phyloP scores from a whole-genome alignment of 176 grass and related monocot species.

The Oryza meridionalis region DNA sequence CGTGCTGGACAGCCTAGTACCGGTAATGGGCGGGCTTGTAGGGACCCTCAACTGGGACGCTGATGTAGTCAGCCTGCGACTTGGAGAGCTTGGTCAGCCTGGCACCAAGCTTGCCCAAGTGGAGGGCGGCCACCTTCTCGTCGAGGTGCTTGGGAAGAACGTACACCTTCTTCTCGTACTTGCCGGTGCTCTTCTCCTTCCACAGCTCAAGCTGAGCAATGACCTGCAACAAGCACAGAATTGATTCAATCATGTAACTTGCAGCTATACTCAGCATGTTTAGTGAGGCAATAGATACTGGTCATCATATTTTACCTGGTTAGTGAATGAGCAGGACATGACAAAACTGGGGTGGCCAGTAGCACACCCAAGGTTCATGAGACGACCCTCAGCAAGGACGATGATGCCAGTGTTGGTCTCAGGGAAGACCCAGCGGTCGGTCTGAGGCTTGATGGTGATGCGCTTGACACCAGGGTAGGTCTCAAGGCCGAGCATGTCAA shows the following conservation, averaged over 20 bases:
- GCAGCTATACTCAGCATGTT: background rate
- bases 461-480: constrained; percentile 91
- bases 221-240: constrained; percentile 57
- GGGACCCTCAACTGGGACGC: constrained; percentile 69
- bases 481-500: constrained; percentile 87
- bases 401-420: constrained; percentile 90
- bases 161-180: constrained; percentile 99
- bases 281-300: background rate
- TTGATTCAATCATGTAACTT: background rate
- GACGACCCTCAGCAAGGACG: constrained; percentile 90
- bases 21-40: constrained; percentile 91
- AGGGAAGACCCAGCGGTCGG: constrained; percentile 96
- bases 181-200: constrained; percentile 82
- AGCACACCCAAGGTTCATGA: constrained; percentile 96
- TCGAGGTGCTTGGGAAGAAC: constrained; percentile 95
- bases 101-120: constrained; percentile 89
- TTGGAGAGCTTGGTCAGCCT: constrained; percentile 79
- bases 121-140: constrained; percentile 95
- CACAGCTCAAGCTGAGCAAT: constrained; percentile 96
- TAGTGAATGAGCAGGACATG: constrained; percentile 99
- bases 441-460: constrained; percentile 99
- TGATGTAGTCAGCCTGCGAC: constrained; percentile 85
- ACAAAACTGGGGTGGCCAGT: constrained; percentile 98
- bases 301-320: constrained; percentile 63
- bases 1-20: constrained; percentile 55